A percentile compares a stretch with the other conserved stretches of the same genome.
Evolutionary conservation across 2,329 filamentous ascomycete genomes (phyloP).

Genomic region (Emmonsiellopsis sp.): DNA sequence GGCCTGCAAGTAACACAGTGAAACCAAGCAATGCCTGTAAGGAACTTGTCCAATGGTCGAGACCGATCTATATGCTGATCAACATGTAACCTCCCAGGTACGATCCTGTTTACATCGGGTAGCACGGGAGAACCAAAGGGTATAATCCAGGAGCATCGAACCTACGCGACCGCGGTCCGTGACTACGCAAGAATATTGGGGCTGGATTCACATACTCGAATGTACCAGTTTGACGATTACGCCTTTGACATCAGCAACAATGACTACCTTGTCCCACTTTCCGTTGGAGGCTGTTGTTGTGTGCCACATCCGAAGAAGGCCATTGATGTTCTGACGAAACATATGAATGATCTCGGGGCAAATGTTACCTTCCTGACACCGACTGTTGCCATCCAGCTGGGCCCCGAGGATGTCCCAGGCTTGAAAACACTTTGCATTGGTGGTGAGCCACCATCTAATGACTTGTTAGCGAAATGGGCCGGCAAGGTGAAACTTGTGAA

Average conservation of each 20-base stretch:
- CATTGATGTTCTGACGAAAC: conserved; percentile 7
- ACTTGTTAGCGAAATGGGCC: conserved; percentile 13
- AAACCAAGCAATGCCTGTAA: conserved; percentile 1
- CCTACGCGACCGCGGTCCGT: conserved; percentile 1
- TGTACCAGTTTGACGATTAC: conserved; percentile 5
- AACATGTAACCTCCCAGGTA: conserved; percentile 1
- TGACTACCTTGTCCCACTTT: conserved; percentile 54
- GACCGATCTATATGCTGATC: neutral
- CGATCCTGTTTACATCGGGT: conserved; percentile 3
- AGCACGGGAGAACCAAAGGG: conserved; percentile 5
- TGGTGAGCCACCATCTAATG: conserved; percentile 16
- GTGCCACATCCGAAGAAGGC: conserved; percentile 13
- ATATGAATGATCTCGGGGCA: conserved; percentile 13
- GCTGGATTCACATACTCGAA: neutral
- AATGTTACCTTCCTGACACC: conserved; percentile 18
- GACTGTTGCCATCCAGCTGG: conserved; percentile 14
- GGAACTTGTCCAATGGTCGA: neutral
- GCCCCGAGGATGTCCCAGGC: conserved; percentile 13
- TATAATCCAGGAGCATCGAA: conserved; percentile 3
- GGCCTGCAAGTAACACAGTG: conserved; percentile 1
- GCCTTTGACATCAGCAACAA: conserved; percentile 59
- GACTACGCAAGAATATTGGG: neutral
- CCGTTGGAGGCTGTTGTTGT: conserved; percentile 15
- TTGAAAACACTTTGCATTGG: conserved; percentile 15
- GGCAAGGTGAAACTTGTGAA: conserved; percentile 14